phyloP scores from a whole-genome alignment of 1,139 yeast species.

The Pneumocystis canis region DNA sequence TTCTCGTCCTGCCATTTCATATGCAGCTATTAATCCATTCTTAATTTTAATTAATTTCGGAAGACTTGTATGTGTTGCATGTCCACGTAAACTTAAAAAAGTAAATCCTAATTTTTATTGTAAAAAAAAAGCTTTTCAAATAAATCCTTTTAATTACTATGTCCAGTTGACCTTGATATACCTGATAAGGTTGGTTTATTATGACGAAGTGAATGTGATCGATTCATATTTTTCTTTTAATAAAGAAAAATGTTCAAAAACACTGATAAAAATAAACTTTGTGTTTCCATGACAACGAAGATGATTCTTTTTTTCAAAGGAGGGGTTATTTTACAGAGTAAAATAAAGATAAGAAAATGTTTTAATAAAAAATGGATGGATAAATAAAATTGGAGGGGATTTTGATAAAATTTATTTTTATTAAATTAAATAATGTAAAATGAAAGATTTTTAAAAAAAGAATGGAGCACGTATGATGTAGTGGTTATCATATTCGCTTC shows the following conservation, averaged over 20 bases:
- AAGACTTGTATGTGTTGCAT: slow-evolving; percentile 32
- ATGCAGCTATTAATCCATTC: slow-evolving; percentile 64
- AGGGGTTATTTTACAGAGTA: too few species aligned
- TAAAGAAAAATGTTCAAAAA: too few species aligned
- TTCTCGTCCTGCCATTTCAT: slow-evolving; percentile 64
- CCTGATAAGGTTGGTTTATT: neutral
- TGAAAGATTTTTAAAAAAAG: too few species aligned
- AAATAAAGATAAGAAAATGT: too few species aligned
- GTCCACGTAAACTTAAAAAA: slow-evolving; percentile 3
- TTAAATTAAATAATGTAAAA: too few species aligned
- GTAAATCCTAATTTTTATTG: slow-evolving; percentile 6
- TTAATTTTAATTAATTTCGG: slow-evolving; percentile 56
- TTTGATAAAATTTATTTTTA: too few species aligned
- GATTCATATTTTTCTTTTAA: neutral
- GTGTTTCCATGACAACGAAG: too few species aligned
- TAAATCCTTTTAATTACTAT: slow-evolving; percentile 6
- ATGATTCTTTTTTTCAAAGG: too few species aligned
- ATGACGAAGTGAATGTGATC: neutral
- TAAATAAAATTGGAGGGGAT: too few species aligned
- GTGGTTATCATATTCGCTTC: slow-evolving; percentile 1
- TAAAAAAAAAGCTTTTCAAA: slow-evolving; percentile 7
- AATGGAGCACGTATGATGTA: neutral
- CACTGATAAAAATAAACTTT: too few species aligned
- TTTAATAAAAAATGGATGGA: too few species aligned
- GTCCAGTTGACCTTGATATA: neutral